These are phyloP conservation scores for Clathrus columnatus DNA, from an alignment of 768 basidiomycete genomes.

Conservation along the genomic window DNA sequence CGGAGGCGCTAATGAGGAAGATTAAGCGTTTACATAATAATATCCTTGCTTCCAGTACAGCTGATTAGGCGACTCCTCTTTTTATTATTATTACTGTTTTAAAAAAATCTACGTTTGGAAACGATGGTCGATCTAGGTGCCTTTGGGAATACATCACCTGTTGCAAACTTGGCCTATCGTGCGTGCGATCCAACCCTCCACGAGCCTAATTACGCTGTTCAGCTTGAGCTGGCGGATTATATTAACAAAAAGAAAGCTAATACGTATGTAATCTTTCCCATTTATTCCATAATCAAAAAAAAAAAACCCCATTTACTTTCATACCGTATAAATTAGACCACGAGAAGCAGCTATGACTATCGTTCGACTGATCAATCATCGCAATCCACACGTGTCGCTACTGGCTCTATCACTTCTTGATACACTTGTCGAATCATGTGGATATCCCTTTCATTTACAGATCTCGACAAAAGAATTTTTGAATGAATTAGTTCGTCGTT, in stretches of 20 bases:
- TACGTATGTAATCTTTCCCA: slow-evolving; percentile 46
- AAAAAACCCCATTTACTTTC: slow-evolving; percentile 1
- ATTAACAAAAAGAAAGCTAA: slow-evolving; percentile 96
- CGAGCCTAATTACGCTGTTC: slow-evolving; percentile 86
- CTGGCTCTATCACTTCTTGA: slow-evolving; percentile 81
- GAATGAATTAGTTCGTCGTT: slow-evolving; percentile 95
- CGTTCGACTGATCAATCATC: slow-evolving; percentile 80
- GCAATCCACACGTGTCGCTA: slow-evolving; percentile 85
- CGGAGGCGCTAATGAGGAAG: too few species aligned
- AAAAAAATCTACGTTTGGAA: too few species aligned
- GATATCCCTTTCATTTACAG: slow-evolving; percentile 96
- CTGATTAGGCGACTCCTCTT: neutral
- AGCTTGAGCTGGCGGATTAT: slow-evolving; percentile 89
- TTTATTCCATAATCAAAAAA: neutral
- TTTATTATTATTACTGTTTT: neutral
- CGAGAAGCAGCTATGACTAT: slow-evolving; percentile 86
- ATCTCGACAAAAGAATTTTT: slow-evolving; percentile 96
- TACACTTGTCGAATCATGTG: slow-evolving; percentile 89
- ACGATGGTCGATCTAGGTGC: neutral
- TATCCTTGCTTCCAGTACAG: too few species aligned
- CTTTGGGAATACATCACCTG: slow-evolving; percentile 32
- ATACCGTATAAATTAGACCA: slow-evolving; percentile 41
- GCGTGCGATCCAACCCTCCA: slow-evolving; percentile 80
- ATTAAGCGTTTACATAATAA: too few species aligned
- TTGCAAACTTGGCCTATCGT: slow-evolving; percentile 66